Percentiles rank a stretch among this genome's conserved stretches.
Evolutionary conservation across 2,329 filamentous ascomycete species (phyloP).

Genomic region (Periconia digitata): DNA sequence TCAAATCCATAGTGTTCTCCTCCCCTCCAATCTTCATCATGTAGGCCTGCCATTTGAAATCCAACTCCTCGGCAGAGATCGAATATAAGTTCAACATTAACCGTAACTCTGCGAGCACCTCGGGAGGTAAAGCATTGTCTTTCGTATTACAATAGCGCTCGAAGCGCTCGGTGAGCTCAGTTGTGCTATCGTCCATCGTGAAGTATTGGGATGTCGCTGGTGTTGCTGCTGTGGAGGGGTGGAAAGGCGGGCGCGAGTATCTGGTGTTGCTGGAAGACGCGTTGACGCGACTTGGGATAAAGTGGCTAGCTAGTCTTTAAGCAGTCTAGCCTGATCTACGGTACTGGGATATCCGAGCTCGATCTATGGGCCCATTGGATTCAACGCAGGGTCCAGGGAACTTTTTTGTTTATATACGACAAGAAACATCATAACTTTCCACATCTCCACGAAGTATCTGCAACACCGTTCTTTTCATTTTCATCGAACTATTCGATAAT

Average conservation of each 20-base stretch:
- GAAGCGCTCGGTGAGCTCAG: constrained; percentile 63
- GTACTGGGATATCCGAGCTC: neutral
- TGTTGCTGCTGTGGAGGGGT: constrained; percentile 4
- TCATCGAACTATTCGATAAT: neutral
- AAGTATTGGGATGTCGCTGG: neutral
- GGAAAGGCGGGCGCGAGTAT: constrained; percentile 3
- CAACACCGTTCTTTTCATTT: neutral
- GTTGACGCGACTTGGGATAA: constrained; percentile 16
- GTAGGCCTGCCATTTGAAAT: constrained; percentile 99
- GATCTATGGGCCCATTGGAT: neutral
- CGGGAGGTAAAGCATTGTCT: constrained; percentile 63
- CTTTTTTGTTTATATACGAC: neutral
- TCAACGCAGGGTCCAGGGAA: constrained; percentile 16
- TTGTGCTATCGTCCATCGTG: constrained; percentile 53
- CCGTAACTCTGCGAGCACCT: constrained; percentile 78
- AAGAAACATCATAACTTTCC: neutral
- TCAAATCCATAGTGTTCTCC: constrained; percentile 70
- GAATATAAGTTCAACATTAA: constrained; percentile 85
- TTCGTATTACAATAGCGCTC: constrained; percentile 59
- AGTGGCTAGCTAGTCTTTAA: constrained; percentile 20
- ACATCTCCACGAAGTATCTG: no score
- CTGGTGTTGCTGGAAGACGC: constrained; percentile 9
- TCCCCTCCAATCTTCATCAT: constrained; percentile 90
- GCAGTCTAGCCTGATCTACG: neutral
- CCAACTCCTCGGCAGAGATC: constrained; percentile 81